Evolutionary conservation across 179 eudicot genomes (phyloP), one percentile per base, ranked within the genome.

Genomic region (Amaranthus tricolor): DNA sequence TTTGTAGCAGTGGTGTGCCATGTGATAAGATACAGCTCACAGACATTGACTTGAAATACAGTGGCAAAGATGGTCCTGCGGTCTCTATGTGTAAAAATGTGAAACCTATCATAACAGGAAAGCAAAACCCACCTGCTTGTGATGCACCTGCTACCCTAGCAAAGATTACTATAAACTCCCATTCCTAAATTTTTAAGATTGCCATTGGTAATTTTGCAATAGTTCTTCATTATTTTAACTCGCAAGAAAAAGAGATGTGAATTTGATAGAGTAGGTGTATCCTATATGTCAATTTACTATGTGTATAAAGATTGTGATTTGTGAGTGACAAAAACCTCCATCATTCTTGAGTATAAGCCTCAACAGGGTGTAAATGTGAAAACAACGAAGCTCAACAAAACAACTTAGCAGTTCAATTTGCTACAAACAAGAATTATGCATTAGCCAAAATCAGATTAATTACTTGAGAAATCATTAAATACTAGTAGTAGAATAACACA

Each of bases 61-160:
- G 5, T 4, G 85, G 82, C 52, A 50, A 17, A 14, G 79, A 62
- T 47, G 85, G 85, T 16, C 74, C 71, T 7, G 78, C 82, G 47
- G 73, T 72, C n/a, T 82, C 82, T 51, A 54, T 72, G 43, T 82
- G 85, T 40, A 75, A 76, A 68, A 76, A 72, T 73, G 80, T 76
- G 62, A 76, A 72, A 69, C 85, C 82, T 31, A 31, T 16, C 6
- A 21, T 31, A n/a, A 73, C 12, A 17, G 85, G 85, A 73, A 79
- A 76, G 78, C 72, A 71, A 16, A 76, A 56, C 47, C 85, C 85
- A 62, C 72, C 80, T 11, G 65, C 85, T 57, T 82, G 85, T 44
- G 45, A 21, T 62, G 59, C 57, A 6, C 66, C 53, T 24, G 66
- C 58, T 61, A 62, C 79, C 17, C 83, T 56, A 17, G 8, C n/a